A percentile compares a stretch with the other conserved stretches of the same genome.
phyloP scores from a whole-genome alignment of 164 flowering plant species.

The Liquidambar formosana region DNA sequence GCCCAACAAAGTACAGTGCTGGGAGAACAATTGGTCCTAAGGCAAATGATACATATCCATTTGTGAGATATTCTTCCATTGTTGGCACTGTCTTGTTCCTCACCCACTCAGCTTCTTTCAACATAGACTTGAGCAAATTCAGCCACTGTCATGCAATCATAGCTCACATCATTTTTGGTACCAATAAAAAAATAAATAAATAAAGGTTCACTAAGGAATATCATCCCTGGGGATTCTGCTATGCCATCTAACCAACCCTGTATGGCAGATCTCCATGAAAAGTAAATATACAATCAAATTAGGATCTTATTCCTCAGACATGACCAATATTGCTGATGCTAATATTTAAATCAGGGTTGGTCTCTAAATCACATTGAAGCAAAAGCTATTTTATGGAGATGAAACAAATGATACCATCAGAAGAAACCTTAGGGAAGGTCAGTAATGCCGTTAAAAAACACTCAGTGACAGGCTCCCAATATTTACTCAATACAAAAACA shows the following conservation, averaged over 20 bases:
- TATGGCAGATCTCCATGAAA: too few species aligned
- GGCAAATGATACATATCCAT: constrained; percentile 63
- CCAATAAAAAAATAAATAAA: background rate
- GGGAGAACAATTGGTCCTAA: constrained; percentile 76
- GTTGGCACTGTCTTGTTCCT: constrained; percentile 43
- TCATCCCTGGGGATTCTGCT: too few species aligned
- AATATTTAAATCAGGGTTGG: too few species aligned
- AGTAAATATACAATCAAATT: too few species aligned
- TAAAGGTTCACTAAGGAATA: background rate
- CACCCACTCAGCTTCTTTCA: constrained; percentile 57
- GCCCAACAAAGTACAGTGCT: constrained; percentile 59
- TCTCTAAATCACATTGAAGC: too few species aligned
- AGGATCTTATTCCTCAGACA: too few species aligned
- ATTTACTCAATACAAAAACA: background rate
- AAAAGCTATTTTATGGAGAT: background rate
- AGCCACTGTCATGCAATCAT: constrained; percentile 48
- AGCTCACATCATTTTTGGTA: background rate
- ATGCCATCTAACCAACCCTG: too few species aligned
- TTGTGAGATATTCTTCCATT: constrained; percentile 58
- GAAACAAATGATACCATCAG: too few species aligned
- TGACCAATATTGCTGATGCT: too few species aligned
- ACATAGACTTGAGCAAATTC: constrained; percentile 48
- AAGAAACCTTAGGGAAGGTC: background rate
- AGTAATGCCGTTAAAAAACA: background rate
- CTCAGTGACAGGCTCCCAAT: background rate